Base-by-base conservation (phyloP, 192 early-diverging fungal genomes). In the Linnemannia zychae region DNA sequence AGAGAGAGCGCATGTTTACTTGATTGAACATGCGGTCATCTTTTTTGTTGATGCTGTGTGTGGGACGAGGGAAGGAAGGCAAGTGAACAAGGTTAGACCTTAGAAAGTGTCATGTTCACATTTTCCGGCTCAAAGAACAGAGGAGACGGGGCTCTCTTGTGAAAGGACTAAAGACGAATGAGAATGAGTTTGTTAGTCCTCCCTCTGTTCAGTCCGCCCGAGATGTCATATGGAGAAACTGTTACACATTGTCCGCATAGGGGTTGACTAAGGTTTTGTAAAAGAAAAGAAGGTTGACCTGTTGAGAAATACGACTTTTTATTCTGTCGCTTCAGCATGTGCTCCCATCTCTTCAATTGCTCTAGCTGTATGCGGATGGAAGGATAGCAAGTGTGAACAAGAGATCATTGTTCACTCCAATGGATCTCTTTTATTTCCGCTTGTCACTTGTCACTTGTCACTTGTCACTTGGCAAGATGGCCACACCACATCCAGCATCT, bases 221-320 rank as follows among this genome's bases (percentile, higher is more conserved):
- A 24, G 28, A 63, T 63, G 24, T 63, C 57, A 63, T 63, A 63
- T 63, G 57, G 57, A 63, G 57, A 63, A 9, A 9, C 52, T 1
- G 2, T 52, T 2, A 20, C 3, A 20, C 16, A 5, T 5, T 24
- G 12, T 9, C 24, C 31, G 57, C 57, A 63, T 63, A 63, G 57
- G 52, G 0, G 57, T 63, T 63, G 57, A 63, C 57, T 63, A 63
- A 63, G n/a, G 57, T 63, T 63, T 63, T n/a, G n/a, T n/a, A n/a
- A n/a, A n/a, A n/a, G n/a, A n/a, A 28, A 63, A 28, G 57, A 63
- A 63, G 13, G 11, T 63, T 63, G 57, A 0, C 57, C 24, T 7
- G 24, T 31, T 44, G n/a, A 57, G 52, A n/a, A n/a, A 11, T 53
- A 57, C 52, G 52, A 28, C 57, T 63, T 12, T 31, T 63, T 63